Conservation (phyloP, 2,329 filamentous ascomycete species). For the Zymoseptoria tritici region DNA sequence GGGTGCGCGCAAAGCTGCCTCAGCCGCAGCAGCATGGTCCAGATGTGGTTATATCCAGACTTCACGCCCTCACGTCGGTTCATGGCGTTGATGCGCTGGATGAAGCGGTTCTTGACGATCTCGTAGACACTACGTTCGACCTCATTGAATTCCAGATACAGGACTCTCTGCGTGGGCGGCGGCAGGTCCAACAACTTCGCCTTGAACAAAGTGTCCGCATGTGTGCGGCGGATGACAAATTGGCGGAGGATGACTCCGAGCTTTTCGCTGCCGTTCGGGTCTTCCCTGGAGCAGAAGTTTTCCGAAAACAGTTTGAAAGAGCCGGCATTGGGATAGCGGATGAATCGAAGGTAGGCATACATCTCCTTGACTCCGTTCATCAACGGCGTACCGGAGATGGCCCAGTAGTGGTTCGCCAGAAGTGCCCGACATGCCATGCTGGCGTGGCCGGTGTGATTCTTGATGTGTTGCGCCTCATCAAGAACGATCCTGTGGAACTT, state of each 20-base stretch:
- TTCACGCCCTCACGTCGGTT: conserved; percentile 19
- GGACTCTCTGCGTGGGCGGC: conserved; percentile 36
- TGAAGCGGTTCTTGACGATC: conserved; percentile 41
- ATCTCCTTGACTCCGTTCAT: conserved; percentile 28
- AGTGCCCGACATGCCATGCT: conserved; percentile 41
- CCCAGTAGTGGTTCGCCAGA: conserved; percentile 35
- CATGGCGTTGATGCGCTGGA: conserved; percentile 36
- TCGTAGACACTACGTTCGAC: conserved; percentile 49
- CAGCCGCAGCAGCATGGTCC: conserved; percentile 44
- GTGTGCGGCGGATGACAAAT: conserved; percentile 51
- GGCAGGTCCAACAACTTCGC: conserved; percentile 50
- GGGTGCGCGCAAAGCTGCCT: conserved; percentile 47
- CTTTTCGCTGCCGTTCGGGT: conserved; percentile 28
- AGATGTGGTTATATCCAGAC: conserved; percentile 34
- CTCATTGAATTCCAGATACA: conserved; percentile 43
- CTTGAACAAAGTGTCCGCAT: conserved; percentile 47
- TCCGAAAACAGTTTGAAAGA: conserved; percentile 36
- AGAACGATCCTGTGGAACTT: conserved; percentile 56
- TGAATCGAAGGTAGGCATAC: conserved; percentile 40
- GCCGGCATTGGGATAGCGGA: conserved; percentile 35
- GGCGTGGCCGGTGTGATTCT: conserved; percentile 46
- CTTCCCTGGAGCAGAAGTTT: conserved; percentile 34
- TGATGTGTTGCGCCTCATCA: conserved; percentile 96
- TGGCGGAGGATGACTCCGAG: conserved; percentile 33
- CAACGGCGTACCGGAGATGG: conserved; percentile 39